A percentile compares a stretch with the other conserved stretches of the same genome.
Conservation (phyloP, 73 alveolate genomes). For the Tetrahymena borealis region DNA sequence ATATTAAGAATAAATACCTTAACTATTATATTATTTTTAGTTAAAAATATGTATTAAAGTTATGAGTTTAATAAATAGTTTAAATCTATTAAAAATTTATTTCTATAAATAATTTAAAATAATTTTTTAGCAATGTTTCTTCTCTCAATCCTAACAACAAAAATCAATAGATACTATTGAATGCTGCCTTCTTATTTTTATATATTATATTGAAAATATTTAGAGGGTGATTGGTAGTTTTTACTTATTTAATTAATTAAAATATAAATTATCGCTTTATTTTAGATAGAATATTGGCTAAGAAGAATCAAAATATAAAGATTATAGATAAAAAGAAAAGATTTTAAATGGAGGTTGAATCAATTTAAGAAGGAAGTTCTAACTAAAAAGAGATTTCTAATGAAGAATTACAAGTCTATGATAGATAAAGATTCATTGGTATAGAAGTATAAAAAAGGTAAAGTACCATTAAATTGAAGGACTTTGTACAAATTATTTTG, state of each 20-base stretch:
- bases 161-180: too few relatives aligned
- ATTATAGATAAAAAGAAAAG: background rate
- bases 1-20: too few relatives aligned
- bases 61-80: too few relatives aligned
- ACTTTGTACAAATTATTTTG: background rate
- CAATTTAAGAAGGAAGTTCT: background rate
- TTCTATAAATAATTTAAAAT: too few relatives aligned
- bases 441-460: conserved; percentile 12
- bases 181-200: too few relatives aligned
- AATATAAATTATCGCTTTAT: background rate
- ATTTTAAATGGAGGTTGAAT: background rate
- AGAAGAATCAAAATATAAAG: background rate
- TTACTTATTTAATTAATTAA: background rate
- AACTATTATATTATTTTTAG: too few relatives aligned
- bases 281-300: background rate
- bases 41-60: too few relatives aligned
- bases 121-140: too few relatives aligned
- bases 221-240: background rate
- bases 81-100: too few relatives aligned
- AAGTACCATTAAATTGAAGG: background rate
- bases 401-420: background rate
- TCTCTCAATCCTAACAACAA: too few relatives aligned
- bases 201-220: background rate
- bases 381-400: background rate
- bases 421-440: conserved; percentile 10